Conservation (phyloP, 805 yeast genomes). For the Starmerella powellii region DNA sequence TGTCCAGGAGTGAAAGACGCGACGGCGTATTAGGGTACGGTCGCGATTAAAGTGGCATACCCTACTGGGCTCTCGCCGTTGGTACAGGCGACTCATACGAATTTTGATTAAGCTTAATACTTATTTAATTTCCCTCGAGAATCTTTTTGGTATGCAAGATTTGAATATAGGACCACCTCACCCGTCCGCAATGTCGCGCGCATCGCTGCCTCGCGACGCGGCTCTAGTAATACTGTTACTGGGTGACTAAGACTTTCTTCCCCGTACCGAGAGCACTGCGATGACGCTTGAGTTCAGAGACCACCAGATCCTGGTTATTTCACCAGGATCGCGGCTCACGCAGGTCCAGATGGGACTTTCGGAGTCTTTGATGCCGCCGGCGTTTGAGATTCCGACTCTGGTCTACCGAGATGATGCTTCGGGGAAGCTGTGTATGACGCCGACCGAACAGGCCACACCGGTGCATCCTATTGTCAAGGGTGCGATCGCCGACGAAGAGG, state of each 20-base stretch:
- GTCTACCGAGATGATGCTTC: conserved; percentile 38
- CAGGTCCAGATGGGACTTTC: conserved; percentile 66
- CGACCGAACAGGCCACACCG: conserved; percentile 34
- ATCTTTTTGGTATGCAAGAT: too few species aligned
- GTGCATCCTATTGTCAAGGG: conserved; percentile 58
- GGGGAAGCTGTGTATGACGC: conserved; percentile 22
- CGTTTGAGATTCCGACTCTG: conserved; percentile 60
- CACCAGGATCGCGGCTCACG: conserved; percentile 69
- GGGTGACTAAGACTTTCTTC: conserved; percentile 1
- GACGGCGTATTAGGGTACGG: too few species aligned
- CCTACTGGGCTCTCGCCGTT: too few species aligned
- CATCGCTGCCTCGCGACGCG: too few species aligned
- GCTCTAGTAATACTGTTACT: too few species aligned
- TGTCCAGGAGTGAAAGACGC: too few species aligned
- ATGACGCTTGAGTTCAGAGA: conserved; percentile 30
- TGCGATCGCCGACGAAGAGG: conserved; percentile 52
- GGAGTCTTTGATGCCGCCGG: conserved; percentile 65
- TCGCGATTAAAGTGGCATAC: too few species aligned
- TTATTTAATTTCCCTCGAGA: too few species aligned
- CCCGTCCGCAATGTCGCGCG: too few species aligned
- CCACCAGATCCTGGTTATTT: conserved; percentile 40
- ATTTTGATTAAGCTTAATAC: too few species aligned
- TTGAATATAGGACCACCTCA: too few species aligned
- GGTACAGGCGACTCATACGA: too few species aligned
- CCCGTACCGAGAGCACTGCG: neutral